These are phyloP conservation scores for Coniella lustricola DNA, from an alignment of 2,329 filamentous ascomycete genomes.

Conservation along the genomic window DNA sequence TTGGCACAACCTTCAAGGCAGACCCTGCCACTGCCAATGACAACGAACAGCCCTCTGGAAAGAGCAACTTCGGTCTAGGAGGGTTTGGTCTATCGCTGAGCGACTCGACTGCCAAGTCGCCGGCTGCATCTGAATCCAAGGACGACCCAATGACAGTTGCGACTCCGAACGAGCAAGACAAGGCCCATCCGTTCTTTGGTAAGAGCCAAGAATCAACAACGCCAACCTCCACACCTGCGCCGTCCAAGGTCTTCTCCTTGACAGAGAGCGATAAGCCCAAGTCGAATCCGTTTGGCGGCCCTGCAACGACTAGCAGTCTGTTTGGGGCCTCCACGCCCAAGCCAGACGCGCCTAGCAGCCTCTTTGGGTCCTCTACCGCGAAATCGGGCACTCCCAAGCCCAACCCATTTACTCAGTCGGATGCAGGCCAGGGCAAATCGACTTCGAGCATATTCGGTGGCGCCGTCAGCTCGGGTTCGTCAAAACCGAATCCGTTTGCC, in stretches of 20 bases:
- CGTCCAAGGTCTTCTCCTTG: conserved; percentile 23
- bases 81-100: conserved; percentile 54
- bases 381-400: background rate
- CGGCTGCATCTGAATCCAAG: conserved; percentile 27
- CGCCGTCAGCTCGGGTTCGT: background rate
- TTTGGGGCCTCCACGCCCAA: conserved; percentile 13
- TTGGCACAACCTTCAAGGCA: conserved; percentile 60
- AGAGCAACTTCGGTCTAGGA: conserved; percentile 46
- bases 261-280: conserved; percentile 1
- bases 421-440: conserved; percentile 16
- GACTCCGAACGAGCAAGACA: conserved; percentile 30
- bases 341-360: background rate
- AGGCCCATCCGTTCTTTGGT: conserved; percentile 28
- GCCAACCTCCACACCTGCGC: conserved; percentile 45
- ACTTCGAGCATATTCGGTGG: background rate
- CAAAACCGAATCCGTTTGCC: conserved; percentile 13
- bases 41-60: conserved; percentile 38
- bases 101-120: conserved; percentile 31
- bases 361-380: background rate
- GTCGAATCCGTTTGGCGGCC: conserved; percentile 10
- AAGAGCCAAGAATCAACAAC: conserved; percentile 33
- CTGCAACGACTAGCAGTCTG: conserved; percentile 15
- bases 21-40: conserved; percentile 57
- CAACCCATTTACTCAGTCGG: conserved; percentile 17
- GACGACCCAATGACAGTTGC: conserved; percentile 47